phyloP scores from a whole-genome alignment of 371 early-diverging fungal genomes.

The Apophysomyces elegans region DNA sequence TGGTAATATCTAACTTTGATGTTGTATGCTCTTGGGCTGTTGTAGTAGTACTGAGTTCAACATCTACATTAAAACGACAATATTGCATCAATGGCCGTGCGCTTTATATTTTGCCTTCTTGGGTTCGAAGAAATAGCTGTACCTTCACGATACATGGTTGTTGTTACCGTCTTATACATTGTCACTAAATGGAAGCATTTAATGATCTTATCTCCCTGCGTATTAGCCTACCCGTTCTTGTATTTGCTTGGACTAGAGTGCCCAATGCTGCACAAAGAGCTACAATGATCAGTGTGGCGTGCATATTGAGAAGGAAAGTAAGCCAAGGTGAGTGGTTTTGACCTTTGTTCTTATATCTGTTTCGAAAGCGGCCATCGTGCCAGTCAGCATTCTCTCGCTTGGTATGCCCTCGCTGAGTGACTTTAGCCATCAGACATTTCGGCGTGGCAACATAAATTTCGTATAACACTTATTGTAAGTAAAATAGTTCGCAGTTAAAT shows the following conservation, averaged over 20 bases:
- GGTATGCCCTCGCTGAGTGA: not conserved
- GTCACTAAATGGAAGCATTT: slow-evolving; percentile 15
- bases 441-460: no score
- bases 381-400: slow-evolving; percentile 8
- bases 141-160: slow-evolving; percentile 17
- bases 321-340: not conserved
- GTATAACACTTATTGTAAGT: not conserved
- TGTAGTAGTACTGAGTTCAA: not conserved
- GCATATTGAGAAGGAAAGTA: slow-evolving; percentile 17
- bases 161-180: slow-evolving; percentile 23
- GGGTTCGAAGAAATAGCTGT: not conserved
- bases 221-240: slow-evolving; percentile 18
- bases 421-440: not conserved
- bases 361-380: slow-evolving; percentile 3
- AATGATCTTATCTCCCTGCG: not conserved
- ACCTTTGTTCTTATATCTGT: not conserved
- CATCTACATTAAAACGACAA: not conserved
- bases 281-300: slow-evolving; percentile 17
- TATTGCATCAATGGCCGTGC: not conserved
- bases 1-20: not conserved
- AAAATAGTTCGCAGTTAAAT: not conserved
- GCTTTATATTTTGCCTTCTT: not conserved
- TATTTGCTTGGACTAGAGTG: slow-evolving; percentile 16
- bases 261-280: slow-evolving; percentile 15
- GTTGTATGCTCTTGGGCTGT: not conserved